phyloP scores from a whole-genome alignment of 805 yeast species.

The Metschnikowia colocasiae region DNA sequence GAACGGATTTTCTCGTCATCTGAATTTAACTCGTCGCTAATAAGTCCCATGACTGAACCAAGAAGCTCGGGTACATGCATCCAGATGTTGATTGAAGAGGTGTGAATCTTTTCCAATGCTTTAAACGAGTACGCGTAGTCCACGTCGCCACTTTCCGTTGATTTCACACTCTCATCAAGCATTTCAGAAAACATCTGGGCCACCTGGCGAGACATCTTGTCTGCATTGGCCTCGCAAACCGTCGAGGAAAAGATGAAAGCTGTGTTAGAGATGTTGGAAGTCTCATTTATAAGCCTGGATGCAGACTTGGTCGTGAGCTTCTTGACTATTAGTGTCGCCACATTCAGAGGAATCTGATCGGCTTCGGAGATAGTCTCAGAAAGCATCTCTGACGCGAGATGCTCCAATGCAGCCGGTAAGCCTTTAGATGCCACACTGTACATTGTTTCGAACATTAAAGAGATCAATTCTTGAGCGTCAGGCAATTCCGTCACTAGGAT shows the following conservation, averaged over 20 bases:
- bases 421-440: conserved; percentile 48
- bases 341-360: conserved; percentile 56
- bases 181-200: conserved; percentile 79
- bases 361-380: conserved; percentile 72
- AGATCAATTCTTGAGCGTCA: conserved; percentile 52
- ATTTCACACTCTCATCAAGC: conserved; percentile 47
- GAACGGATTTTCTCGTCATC: conserved; percentile 59
- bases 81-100: conserved; percentile 67
- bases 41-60: conserved; percentile 68
- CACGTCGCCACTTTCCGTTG: conserved; percentile 10
- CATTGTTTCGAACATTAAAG: conserved; percentile 55
- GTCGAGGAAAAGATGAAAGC: conserved; percentile 63
- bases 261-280: conserved; percentile 42
- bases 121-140: conserved; percentile 24
- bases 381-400: conserved; percentile 64
- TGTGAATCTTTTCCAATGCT: conserved; percentile 59
- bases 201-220: conserved; percentile 68
- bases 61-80: conserved; percentile 69
- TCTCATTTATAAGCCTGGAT: conserved; percentile 31
- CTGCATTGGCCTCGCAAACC: conserved; percentile 67
- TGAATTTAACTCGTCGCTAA: conserved; percentile 77
- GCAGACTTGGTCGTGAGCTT: conserved; percentile 32
- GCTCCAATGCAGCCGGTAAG: conserved; percentile 53
- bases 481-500: conserved; percentile 74
- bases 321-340: conserved; percentile 61